Conservation (phyloP, 2,329 filamentous ascomycete genomes). For the Aspergillus sp. region DNA sequence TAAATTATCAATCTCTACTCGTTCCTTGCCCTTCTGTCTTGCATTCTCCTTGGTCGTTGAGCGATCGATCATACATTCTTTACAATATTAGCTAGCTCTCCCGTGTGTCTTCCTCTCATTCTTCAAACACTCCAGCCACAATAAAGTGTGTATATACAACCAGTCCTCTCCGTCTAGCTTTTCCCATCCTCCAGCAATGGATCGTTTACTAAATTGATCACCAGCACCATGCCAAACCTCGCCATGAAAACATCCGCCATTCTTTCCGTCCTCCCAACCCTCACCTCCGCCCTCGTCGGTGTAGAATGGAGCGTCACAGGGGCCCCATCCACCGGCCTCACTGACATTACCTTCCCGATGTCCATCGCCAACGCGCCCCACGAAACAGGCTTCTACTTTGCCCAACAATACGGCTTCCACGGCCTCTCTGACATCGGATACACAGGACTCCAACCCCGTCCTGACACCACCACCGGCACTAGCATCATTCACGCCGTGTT, state of each 20-base stretch:
- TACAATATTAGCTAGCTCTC: too few relatives aligned
- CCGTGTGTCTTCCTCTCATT: too few relatives aligned
- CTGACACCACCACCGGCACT: constrained; percentile 10
- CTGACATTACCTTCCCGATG: constrained; percentile 26
- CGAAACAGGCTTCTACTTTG: constrained; percentile 28
- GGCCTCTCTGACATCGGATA: constrained; percentile 24
- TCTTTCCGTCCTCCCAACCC: constrained; percentile 8
- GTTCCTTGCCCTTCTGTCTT: too few relatives aligned
- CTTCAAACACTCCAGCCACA: too few relatives aligned
- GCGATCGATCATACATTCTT: too few relatives aligned
- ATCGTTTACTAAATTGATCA: background rate
- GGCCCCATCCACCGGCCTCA: constrained; percentile 13
- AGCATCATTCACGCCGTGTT: constrained; percentile 32
- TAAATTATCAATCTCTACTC: too few relatives aligned
- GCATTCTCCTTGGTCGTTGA: too few relatives aligned
- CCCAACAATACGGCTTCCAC: constrained; percentile 28
- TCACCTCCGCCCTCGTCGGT: constrained; percentile 15
- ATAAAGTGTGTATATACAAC: too few relatives aligned
- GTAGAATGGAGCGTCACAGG: constrained; percentile 16
- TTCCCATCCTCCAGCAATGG: background rate
- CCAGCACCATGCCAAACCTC: background rate
- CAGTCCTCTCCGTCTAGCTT: too few relatives aligned
- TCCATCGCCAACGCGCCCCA: constrained; percentile 21
- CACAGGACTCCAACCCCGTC: constrained; percentile 28
- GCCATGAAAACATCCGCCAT: constrained; percentile 16